phyloP scores from a whole-genome alignment of 129 eudicot genomes.

The Dittrichia graveolens region DNA sequence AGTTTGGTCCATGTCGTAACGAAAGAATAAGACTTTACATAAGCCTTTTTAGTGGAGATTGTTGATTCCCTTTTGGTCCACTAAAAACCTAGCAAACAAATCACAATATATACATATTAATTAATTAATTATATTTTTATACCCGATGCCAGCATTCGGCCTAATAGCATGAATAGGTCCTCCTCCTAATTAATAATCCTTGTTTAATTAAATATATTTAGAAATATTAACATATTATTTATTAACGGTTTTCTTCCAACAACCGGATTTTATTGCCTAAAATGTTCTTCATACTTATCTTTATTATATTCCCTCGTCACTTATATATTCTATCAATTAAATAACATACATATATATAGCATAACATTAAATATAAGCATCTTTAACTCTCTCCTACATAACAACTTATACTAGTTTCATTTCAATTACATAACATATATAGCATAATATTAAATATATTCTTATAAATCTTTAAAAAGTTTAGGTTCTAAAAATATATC shows the following conservation, averaged over 20 bases:
- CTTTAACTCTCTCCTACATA: constrained; percentile 21
- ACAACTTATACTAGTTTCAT: neutral
- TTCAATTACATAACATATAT: neutral
- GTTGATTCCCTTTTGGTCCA: constrained; percentile 36
- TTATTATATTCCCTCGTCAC: constrained; percentile 35
- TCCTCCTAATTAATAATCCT: constrained; percentile 4
- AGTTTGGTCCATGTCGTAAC: constrained; percentile 24
- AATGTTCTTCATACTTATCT: constrained; percentile 27
- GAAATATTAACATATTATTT: neutral
- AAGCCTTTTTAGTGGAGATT: constrained; percentile 28
- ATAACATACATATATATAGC: too few species aligned
- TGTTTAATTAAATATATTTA: neutral
- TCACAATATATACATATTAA: too few species aligned
- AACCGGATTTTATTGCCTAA: constrained; percentile 14
- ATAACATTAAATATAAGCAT: constrained; percentile 29
- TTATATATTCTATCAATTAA: constrained; percentile 27
- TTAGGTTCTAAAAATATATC: too few species aligned
- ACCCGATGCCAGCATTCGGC: constrained; percentile 11
- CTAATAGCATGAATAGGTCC: too few species aligned
- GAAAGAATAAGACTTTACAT: constrained; percentile 27
- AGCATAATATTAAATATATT: too few species aligned
- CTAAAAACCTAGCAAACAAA: constrained; percentile 25
- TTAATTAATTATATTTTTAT: too few species aligned
- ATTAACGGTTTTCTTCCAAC: constrained; percentile 12
- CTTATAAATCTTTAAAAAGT: too few species aligned